These are phyloP conservation scores for Dioszegia hungarica DNA, from an alignment of 768 basidiomycete species.

Conservation along the genomic window DNA sequence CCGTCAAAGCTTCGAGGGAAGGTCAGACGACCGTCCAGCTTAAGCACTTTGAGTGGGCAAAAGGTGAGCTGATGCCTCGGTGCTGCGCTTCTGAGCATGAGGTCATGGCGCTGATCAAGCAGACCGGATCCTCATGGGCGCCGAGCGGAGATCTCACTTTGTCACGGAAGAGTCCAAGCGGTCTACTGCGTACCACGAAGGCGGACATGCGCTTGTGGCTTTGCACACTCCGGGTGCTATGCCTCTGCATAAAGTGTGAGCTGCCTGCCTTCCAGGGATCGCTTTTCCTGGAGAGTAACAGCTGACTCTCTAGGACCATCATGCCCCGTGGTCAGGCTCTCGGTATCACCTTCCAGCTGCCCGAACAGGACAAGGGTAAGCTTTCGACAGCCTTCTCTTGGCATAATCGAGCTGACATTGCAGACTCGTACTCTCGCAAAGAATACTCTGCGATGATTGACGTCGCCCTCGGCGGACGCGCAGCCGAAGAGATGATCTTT, in stretches of 20 bases:
- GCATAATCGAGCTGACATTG: background rate
- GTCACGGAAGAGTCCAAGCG: constrained; percentile 81
- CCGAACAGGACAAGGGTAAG: constrained; percentile 49
- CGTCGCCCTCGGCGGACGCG: constrained; percentile 88
- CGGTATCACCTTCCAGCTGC: constrained; percentile 55
- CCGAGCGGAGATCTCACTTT: constrained; percentile 82
- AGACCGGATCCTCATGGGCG: constrained; percentile 96
- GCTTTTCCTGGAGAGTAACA: background rate
- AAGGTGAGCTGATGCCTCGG: constrained; percentile 53
- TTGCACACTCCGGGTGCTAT: constrained; percentile 91
- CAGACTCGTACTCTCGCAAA: constrained; percentile 46
- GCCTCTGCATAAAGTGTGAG: constrained; percentile 85
- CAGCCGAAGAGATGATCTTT: constrained; percentile 90
- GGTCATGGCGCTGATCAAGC: constrained; percentile 31
- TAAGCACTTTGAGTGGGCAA: constrained; percentile 96
- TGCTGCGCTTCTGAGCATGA: too few species aligned
- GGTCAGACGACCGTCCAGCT: constrained; percentile 65
- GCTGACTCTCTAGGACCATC: constrained; percentile 58
- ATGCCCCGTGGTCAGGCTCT: constrained; percentile 92
- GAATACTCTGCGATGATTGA: constrained; percentile 61
- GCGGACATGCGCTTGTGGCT: constrained; percentile 87
- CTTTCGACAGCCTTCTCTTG: background rate
- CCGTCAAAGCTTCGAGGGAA: constrained; percentile 89
- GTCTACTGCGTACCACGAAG: constrained; percentile 93
- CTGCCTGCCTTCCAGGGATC: too few species aligned